phyloP scores from a whole-genome alignment of 2,329 filamentous ascomycete species.

The Diaporthe sp. region DNA sequence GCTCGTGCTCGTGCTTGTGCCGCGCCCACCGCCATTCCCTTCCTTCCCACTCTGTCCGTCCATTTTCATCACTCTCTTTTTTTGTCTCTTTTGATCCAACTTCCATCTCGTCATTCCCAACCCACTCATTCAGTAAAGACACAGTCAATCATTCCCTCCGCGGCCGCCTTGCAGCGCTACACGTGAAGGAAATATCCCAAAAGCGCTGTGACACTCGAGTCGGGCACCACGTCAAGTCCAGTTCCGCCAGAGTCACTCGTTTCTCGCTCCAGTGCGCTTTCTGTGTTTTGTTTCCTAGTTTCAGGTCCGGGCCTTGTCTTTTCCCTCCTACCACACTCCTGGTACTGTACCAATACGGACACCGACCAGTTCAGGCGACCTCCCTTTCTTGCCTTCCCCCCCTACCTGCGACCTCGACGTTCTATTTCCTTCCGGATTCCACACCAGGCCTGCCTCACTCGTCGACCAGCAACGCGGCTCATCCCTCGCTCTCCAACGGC shows the following conservation, averaged over 20 bases:
- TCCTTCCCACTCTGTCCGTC: constrained; percentile 26
- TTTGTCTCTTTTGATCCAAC: constrained; percentile 26
- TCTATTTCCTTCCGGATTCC: constrained; percentile 37
- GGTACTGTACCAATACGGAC: constrained; percentile 27
- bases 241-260: constrained; percentile 33
- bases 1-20: constrained; percentile 29
- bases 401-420: constrained; percentile 33
- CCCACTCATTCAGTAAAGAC: constrained; percentile 22
- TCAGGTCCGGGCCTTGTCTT: constrained; percentile 27
- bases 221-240: constrained; percentile 13
- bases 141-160: constrained; percentile 27
- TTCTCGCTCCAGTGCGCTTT: constrained; percentile 13
- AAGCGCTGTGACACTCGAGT: constrained; percentile 22
- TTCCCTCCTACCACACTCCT: not conserved
- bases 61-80: constrained; percentile 30
- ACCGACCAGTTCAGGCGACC: constrained; percentile 30
- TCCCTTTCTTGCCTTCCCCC: constrained; percentile 18
- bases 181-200: not conserved
- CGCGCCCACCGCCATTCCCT: constrained; percentile 35
- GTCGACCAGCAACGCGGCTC: constrained; percentile 31
- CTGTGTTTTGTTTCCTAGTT: constrained; percentile 33
- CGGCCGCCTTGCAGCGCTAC: constrained; percentile 13
- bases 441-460: constrained; percentile 31
- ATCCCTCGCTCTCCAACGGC: constrained; percentile 34
- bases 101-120: constrained; percentile 18